Evolutionary conservation across 148 eudicot species (phyloP).

Genomic region (Camellia granthamiana): DNA sequence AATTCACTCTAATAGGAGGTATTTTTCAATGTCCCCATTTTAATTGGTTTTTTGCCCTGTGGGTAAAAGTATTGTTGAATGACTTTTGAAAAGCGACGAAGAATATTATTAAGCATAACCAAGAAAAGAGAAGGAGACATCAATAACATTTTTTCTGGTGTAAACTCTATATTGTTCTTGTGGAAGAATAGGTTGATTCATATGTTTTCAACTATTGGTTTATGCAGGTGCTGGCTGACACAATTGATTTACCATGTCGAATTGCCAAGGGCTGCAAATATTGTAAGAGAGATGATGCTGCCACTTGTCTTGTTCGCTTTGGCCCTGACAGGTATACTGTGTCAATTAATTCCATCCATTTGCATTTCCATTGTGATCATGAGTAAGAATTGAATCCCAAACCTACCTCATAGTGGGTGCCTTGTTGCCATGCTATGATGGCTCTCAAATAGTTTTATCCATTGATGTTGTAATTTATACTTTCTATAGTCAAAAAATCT

Average conservation of each 20-base stretch:
- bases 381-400: neutral
- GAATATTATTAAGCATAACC: no score
- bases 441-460: neutral
- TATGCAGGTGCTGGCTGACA: conserved; percentile 85
- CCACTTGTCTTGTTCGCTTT: conserved; percentile 90
- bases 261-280: conserved; percentile 88
- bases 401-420: neutral
- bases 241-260: conserved; percentile 87
- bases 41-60: neutral
- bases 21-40: neutral
- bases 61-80: neutral
- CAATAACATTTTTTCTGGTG: neutral
- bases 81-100: neutral
- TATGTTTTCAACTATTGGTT: conserved; percentile 17
- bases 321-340: conserved; percentile 62
- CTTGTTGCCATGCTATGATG: conserved; percentile 3
- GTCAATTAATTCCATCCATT: neutral
- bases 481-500: neutral
- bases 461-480: neutral
- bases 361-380: neutral
- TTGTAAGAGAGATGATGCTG: conserved; percentile 70
- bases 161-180: neutral
- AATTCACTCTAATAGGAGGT: neutral
- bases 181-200: neutral
- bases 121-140: neutral